Percentiles rank a stretch among this genome's conserved stretches.
These are phyloP conservation scores for Penicillium fimorum DNA, from an alignment of 495 filamentous ascomycete species.

Conservation along the genomic window DNA sequence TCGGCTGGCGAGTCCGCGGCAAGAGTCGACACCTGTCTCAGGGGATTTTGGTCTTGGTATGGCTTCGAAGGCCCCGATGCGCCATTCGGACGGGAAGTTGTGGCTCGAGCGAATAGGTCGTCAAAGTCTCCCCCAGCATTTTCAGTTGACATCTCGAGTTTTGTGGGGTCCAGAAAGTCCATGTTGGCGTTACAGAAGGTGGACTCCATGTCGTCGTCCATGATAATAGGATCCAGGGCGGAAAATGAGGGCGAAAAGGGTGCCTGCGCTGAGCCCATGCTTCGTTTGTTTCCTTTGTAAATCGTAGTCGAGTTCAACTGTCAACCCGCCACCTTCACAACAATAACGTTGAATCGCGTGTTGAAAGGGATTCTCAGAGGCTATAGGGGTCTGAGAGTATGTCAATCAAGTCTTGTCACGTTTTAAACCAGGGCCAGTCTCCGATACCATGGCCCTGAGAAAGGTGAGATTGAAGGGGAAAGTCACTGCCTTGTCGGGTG, in stretches of 20 bases:
- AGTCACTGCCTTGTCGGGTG: slow-evolving; percentile 21
- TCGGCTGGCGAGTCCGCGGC: slow-evolving; percentile 44
- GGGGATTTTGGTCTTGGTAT: slow-evolving; percentile 35
- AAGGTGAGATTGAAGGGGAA: slow-evolving; percentile 8
- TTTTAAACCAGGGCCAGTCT: slow-evolving; percentile 23
- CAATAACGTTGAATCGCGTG: slow-evolving; percentile 19
- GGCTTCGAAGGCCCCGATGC: slow-evolving; percentile 33
- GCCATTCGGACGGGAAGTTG: slow-evolving; percentile 30
- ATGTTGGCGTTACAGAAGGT: slow-evolving; percentile 42
- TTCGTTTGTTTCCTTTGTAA: slow-evolving; percentile 19
- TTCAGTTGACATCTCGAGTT: slow-evolving; percentile 37
- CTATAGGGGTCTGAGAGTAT: slow-evolving; percentile 4
- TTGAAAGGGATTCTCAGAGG: neutral
- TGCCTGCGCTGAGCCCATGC: slow-evolving; percentile 43
- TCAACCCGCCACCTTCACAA: slow-evolving; percentile 15
- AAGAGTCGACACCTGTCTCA: slow-evolving; percentile 36
- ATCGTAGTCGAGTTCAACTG: slow-evolving; percentile 13
- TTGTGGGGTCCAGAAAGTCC: slow-evolving; percentile 43
- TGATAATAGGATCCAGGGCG: slow-evolving; percentile 44
- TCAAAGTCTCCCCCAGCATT: slow-evolving; percentile 46
- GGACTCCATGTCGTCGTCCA: slow-evolving; percentile 49
- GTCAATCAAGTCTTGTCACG: slow-evolving; percentile 9
- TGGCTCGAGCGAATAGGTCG: slow-evolving; percentile 39
- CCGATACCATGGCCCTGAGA: slow-evolving; percentile 28
- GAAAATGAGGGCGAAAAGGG: slow-evolving; percentile 43